Evolutionary conservation across 2,329 filamentous ascomycete genomes (phyloP).

Genomic region (Penicillium occitanis): DNA sequence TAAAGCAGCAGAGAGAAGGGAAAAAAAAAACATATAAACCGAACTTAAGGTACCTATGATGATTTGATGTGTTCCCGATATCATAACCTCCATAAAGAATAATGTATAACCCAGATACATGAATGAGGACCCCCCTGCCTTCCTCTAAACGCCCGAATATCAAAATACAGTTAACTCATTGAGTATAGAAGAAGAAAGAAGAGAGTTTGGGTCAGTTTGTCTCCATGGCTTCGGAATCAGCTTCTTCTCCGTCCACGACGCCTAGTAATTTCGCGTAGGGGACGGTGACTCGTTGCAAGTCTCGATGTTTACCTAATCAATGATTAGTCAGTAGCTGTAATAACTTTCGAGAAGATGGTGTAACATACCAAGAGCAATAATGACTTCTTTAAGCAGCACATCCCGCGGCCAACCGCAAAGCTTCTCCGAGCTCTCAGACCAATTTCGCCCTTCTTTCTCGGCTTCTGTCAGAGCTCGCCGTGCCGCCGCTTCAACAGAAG

Average conservation of each 20-base stretch:
- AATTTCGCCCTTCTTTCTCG: constrained; percentile 46
- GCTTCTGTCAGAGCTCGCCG: constrained; percentile 30
- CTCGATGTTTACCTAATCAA: constrained; percentile 80
- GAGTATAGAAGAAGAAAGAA: background rate
- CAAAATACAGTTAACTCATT: constrained; percentile 3
- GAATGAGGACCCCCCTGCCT: background rate
- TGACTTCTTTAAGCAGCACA: constrained; percentile 84
- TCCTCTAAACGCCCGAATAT: constrained; percentile 8
- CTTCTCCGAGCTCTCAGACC: constrained; percentile 57
- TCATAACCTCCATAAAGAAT: background rate
- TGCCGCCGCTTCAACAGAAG: constrained; percentile 21
- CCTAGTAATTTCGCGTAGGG: constrained; percentile 86
- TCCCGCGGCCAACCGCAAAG: constrained; percentile 89
- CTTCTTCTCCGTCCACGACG: constrained; percentile 41
- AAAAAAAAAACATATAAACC: background rate
- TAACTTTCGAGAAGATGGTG: background rate
- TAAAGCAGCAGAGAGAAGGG: background rate
- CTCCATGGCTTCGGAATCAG: constrained; percentile 35
- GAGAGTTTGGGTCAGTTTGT: constrained; percentile 6
- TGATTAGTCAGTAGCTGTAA: constrained; percentile 9
- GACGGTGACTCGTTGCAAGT: constrained; percentile 89
- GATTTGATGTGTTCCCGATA: background rate
- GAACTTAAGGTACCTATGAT: background rate
- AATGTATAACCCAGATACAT: background rate
- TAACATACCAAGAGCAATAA: constrained; percentile 82